Base-by-base conservation (phyloP, 371 early-diverging fungal species). In the Lichtheimia ornata region DNA sequence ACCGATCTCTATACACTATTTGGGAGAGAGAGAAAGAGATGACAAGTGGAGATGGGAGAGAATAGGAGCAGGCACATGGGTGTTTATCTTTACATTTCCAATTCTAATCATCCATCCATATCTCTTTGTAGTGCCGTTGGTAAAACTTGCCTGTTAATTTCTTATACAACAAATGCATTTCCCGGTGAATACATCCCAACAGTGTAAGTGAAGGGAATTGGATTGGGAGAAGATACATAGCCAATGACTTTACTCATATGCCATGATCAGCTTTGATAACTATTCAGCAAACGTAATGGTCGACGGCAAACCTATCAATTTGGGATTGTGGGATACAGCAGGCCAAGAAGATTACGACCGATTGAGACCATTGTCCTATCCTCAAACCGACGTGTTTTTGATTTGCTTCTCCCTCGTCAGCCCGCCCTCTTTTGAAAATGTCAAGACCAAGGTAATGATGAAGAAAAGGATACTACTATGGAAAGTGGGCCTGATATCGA, bases 251-350 rank as follows among this genome's bases (percentile, higher is more conserved):
- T 20, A 53, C 5, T 15, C 15, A 1, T 30, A 14, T 13, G 13
- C n/a, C n/a, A 17, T 20, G 4, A 18, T 51, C 18, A 91, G 91
- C 28, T 98, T 98, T 75, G 98, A 98, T 74, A 98, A 96, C 84
- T 95, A 95, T 73, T 94, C 94, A 51, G 93, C 92, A 55, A 94
- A 94, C 77, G 92, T 97, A 40, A 88, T 91, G 89, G 91, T 97
- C 13, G 97, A 97, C 76, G 96, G 95, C 61, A 91, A 92, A 76
- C 91, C 89, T 51, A 94, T 97, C 69, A 95, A 94, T 79, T 81
- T 99, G 24, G 96, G 95, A 27, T 87, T 98, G 51, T 99, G 98
- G 98, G 99, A 99, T 89, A 99, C 98, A 13, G 97, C 98, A 57
- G 98, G 95, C 49, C 99, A 98, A 79, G 99, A 99, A 80, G 97